A percentile compares a stretch with the other conserved stretches of the same genome.
These are phyloP conservation scores for Xylariomycetidae sp. DNA, from an alignment of 2,329 filamentous ascomycete species.

Conservation along the genomic window DNA sequence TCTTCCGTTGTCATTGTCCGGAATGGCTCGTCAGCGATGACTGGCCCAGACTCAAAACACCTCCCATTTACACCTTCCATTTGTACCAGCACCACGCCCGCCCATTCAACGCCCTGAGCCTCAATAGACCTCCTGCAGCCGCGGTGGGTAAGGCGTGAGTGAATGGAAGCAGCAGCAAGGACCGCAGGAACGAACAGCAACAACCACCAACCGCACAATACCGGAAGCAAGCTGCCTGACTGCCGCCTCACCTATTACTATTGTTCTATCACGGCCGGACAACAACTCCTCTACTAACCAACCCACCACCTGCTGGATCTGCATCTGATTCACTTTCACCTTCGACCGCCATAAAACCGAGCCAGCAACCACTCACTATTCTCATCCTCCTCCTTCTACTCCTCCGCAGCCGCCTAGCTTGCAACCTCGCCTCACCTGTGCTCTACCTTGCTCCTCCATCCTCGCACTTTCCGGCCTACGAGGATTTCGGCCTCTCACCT, in stretches of 20 bases:
- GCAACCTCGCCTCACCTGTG: constrained; percentile 4
- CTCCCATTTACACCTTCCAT: constrained; percentile 4
- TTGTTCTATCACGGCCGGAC: neutral
- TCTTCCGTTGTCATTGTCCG: constrained; percentile 8
- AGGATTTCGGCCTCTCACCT: constrained; percentile 11
- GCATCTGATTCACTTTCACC: too few species aligned
- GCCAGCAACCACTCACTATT: neutral
- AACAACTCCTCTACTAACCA: too few species aligned
- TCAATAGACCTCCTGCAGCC: constrained; percentile 1
- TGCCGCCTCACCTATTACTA: neutral
- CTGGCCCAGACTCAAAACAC: constrained; percentile 10
- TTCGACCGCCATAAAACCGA: too few species aligned
- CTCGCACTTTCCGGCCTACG: constrained; percentile 4
- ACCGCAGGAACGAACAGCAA: too few species aligned
- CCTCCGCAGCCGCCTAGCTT: constrained; percentile 1
- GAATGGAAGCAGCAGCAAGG: too few species aligned
- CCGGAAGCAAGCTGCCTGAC: neutral
- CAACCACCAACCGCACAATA: too few species aligned
- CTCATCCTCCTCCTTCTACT: neutral
- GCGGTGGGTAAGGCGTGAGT: constrained; percentile 1
- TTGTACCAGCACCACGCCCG: constrained; percentile 10
- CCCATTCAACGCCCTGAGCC: constrained; percentile 1
- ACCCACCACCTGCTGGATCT: too few species aligned
- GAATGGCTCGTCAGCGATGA: constrained; percentile 23
- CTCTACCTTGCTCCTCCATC: constrained; percentile 3